Percentiles rank a stretch among this genome's conserved stretches.
These are phyloP conservation scores for Lactarius psammicola DNA, from an alignment of 768 basidiomycete genomes.

Conservation along the genomic window DNA sequence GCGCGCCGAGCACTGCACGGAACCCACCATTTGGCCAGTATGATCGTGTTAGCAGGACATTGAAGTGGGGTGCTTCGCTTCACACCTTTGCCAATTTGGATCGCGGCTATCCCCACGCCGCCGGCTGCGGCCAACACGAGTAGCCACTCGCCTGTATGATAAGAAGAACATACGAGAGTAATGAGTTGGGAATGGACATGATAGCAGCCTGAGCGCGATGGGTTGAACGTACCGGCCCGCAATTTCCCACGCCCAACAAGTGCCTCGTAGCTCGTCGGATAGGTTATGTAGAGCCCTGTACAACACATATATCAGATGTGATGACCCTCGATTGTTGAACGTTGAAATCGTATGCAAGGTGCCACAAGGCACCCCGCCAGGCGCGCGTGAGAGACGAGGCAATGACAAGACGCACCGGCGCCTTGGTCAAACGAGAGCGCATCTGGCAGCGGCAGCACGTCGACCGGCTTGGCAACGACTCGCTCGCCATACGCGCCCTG, in stretches of 20 bases:
- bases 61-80: constrained; percentile 4
- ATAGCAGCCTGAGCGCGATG: not conserved
- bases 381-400: not conserved
- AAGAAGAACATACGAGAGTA: not conserved
- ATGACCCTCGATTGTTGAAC: not conserved
- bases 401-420: constrained; percentile 50
- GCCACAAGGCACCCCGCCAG: not conserved
- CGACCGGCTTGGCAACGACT: constrained; percentile 51
- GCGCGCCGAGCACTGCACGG: constrained; percentile 74
- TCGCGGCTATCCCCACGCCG: constrained; percentile 88
- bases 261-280: constrained; percentile 91
- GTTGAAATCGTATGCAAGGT: not conserved
- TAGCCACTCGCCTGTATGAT: constrained; percentile 75
- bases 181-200: not conserved
- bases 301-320: not conserved
- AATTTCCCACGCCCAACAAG: constrained; percentile 81
- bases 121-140: constrained; percentile 96
- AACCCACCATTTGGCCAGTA: not conserved
- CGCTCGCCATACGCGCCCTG: constrained; percentile 83
- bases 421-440: constrained; percentile 81
- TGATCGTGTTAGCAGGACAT: not conserved
- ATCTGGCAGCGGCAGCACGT: constrained; percentile 66
- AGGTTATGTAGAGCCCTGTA: constrained; percentile 74
- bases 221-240: constrained; percentile 54
- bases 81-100: constrained; percentile 89